phyloP scores from a whole-genome alignment of 208 protist species.

The Wallacemonas sp. region DNA sequence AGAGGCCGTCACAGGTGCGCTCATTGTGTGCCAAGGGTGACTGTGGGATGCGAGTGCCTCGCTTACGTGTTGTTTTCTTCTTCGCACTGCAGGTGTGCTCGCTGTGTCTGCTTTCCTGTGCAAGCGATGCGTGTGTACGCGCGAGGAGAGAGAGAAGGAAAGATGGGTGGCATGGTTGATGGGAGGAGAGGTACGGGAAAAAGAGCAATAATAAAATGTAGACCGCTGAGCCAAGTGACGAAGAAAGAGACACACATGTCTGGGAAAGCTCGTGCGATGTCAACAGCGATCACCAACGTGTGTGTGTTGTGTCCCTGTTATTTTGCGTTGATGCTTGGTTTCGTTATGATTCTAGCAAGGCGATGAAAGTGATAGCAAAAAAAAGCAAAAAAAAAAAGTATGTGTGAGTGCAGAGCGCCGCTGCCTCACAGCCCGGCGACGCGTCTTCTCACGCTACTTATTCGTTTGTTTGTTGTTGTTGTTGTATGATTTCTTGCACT shows the following conservation, averaged over 20 bases:
- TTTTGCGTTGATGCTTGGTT: too few relatives aligned
- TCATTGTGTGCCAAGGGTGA: neutral
- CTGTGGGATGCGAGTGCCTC: too few relatives aligned
- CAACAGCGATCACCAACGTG: too few relatives aligned
- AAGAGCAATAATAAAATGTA: constrained; percentile 1
- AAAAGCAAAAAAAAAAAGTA: constrained; percentile 11
- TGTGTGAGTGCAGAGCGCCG: neutral
- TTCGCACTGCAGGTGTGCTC: too few relatives aligned
- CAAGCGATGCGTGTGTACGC: neutral
- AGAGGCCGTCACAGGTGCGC: neutral
- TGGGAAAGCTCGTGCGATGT: too few relatives aligned
- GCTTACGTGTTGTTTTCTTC: neutral
- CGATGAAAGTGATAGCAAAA: constrained; percentile 7
- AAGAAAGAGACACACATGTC: too few relatives aligned
- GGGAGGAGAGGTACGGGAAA: neutral
- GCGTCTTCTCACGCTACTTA: too few relatives aligned
- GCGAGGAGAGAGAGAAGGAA: constrained; percentile 13
- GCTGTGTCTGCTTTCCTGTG: too few relatives aligned
- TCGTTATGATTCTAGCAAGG: constrained; percentile 9
- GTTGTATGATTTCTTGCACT: neutral
- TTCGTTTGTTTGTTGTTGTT: neutral
- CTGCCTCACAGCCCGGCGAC: too few relatives aligned
- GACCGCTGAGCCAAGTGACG: too few relatives aligned
- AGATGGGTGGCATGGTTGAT: neutral
- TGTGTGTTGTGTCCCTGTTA: too few relatives aligned